Evolutionary conservation across 345 rosid genomes (phyloP).

Genomic region (Diplotaxis tenuifolia): DNA sequence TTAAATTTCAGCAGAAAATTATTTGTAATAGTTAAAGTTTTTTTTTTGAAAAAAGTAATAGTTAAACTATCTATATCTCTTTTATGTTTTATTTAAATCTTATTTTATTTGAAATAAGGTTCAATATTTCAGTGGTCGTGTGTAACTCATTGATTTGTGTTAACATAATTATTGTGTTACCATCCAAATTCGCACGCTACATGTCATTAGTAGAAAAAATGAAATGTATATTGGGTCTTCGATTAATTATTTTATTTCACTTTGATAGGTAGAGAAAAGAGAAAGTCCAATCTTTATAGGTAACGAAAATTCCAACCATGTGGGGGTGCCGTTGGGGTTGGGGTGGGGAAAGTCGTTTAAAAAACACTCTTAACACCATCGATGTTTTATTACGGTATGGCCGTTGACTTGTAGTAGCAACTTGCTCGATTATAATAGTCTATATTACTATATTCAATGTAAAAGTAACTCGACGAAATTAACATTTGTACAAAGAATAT

Average conservation of each 20-base stretch:
- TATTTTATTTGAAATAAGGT: background rate
- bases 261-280: background rate
- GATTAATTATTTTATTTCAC: background rate
- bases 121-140: background rate
- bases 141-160: background rate
- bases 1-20: background rate
- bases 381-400: slow-evolving; percentile 8
- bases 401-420: slow-evolving; percentile 25
- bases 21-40: background rate
- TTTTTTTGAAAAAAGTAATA: no score
- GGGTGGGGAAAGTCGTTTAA: slow-evolving; percentile 11
- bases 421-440: background rate
- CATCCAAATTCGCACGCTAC: background rate
- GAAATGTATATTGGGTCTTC: background rate
- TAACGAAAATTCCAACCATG: slow-evolving; percentile 9
- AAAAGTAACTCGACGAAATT: background rate
- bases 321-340: no score
- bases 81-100: background rate
- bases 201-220: background rate
- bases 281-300: background rate
- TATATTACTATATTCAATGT: no score
- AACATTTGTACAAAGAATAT: background rate
- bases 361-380: background rate
- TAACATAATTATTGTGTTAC: background rate
- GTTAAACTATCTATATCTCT: no score